Percentiles rank a stretch among this genome's conserved stretches.
These are phyloP conservation scores for Picochlorum sp. DNA, from an alignment of 139 green algal genomes.

Conservation along the genomic window DNA sequence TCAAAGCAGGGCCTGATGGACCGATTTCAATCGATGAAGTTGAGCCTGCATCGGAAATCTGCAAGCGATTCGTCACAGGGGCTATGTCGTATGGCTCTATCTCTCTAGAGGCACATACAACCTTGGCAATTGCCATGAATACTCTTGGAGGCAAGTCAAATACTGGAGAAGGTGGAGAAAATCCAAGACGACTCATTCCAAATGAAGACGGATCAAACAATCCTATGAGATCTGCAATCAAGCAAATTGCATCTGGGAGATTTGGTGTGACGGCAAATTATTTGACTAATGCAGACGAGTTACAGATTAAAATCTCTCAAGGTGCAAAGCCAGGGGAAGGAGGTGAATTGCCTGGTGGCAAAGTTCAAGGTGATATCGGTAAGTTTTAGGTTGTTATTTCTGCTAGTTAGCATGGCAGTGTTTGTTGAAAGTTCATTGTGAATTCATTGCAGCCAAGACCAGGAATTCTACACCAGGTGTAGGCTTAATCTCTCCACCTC, in stretches of 20 bases:
- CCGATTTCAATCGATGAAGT: constrained; percentile 43
- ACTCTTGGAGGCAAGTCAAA: constrained; percentile 75
- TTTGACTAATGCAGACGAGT: constrained; percentile 88
- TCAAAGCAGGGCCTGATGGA: constrained; percentile 36
- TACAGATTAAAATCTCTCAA: constrained; percentile 93
- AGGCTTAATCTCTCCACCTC: constrained; percentile 79
- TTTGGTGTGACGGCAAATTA: constrained; percentile 91
- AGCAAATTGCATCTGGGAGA: constrained; percentile 73
- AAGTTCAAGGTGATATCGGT: constrained; percentile 54
- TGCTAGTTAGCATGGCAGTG: not conserved
- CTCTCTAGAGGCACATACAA: constrained; percentile 85
- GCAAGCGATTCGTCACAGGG: constrained; percentile 86
- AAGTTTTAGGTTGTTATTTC: not conserved
- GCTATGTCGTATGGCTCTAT: constrained; percentile 82
- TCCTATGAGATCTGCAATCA: constrained; percentile 78
- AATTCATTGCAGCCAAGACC: constrained; percentile 37
- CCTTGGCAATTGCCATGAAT: constrained; percentile 91
- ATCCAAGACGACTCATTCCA: constrained; percentile 65
- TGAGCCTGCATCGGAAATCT: constrained; percentile 75
- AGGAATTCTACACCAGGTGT: constrained; percentile 80
- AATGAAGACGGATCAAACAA: constrained; percentile 71
- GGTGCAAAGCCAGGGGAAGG: constrained; percentile 72
- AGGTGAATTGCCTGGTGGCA: constrained; percentile 84
- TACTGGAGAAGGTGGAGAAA: constrained; percentile 85
- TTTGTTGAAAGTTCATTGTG: not conserved